phyloP scores from a whole-genome alignment of 768 basidiomycete species.

The Dacryopinax spathularia region DNA sequence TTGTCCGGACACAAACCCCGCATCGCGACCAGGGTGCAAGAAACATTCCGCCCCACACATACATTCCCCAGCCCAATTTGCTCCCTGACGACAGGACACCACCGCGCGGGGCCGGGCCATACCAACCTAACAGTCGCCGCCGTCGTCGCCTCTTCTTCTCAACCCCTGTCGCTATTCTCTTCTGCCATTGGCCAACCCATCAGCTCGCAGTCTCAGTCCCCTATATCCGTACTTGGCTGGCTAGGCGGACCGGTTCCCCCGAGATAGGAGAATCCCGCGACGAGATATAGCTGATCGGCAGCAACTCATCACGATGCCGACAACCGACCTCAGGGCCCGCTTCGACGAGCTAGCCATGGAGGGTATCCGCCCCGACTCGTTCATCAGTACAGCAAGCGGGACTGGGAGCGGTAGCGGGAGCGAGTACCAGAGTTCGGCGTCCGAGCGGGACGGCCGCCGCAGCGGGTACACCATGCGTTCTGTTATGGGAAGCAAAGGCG shows the following conservation, averaged over 20 bases:
- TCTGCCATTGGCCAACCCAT: not conserved
- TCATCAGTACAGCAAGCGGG: not conserved
- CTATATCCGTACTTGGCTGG: not conserved
- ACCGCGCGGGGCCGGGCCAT: not conserved
- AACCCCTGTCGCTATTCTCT: not conserved
- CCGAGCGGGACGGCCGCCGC: not conserved
- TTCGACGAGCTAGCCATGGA: not conserved
- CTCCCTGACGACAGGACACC: constrained; percentile 1
- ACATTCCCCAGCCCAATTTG: not conserved
- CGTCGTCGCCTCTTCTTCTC: not conserved
- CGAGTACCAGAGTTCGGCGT: not conserved
- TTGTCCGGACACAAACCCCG: constrained; percentile 1
- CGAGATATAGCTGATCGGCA: too few relatives aligned
- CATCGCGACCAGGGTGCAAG: not conserved
- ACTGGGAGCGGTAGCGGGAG: not conserved
- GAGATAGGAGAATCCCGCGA: not conserved
- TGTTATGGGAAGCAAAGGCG: not conserved
- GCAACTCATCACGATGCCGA: not conserved
- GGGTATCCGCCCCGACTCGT: not conserved
- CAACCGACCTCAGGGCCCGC: constrained; percentile 1
- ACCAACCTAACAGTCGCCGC: not conserved
- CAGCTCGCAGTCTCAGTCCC: too few relatives aligned
- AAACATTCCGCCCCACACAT: not conserved
- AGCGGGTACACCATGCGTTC: not conserved
- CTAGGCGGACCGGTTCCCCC: not conserved